Conservation (phyloP, 2,329 filamentous ascomycete genomes). For the Paecilomyces sp. region DNA sequence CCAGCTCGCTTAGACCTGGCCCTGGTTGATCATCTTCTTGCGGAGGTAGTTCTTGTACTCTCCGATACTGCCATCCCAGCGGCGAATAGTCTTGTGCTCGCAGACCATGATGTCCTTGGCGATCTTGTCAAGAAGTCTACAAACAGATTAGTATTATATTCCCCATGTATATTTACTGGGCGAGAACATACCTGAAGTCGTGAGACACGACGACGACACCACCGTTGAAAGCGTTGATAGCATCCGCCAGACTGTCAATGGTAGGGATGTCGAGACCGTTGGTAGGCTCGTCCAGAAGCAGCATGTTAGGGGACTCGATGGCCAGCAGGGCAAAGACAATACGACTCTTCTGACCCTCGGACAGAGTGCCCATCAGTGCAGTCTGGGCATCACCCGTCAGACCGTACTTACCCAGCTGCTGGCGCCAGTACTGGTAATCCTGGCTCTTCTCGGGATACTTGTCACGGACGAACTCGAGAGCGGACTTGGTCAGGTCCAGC, state of each 20-base stretch:
- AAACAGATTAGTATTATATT: conserved; percentile 9
- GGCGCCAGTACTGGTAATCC: conserved; percentile 99
- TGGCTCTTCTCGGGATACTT: conserved; percentile 85
- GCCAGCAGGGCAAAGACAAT: conserved; percentile 96
- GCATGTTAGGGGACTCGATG: conserved; percentile 95
- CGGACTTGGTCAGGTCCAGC: conserved; percentile 95
- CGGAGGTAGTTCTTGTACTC: conserved; percentile 98
- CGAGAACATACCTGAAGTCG: conserved; percentile 78
- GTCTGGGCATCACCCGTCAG: conserved; percentile 91
- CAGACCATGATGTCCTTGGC: conserved; percentile 99
- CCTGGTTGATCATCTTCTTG: conserved; percentile 94
- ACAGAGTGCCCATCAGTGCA: conserved; percentile 93
- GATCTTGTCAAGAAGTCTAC: conserved; percentile 94
- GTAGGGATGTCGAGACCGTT: conserved; percentile 99
- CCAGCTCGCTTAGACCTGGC: conserved; percentile 61
- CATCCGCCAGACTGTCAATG: conserved; percentile 94
- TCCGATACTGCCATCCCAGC: conserved; percentile 83
- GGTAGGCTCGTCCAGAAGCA: conserved; percentile 95
- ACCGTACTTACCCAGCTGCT: conserved; percentile 92
- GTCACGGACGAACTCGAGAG: conserved; percentile 94
- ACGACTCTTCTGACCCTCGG: conserved; percentile 94
- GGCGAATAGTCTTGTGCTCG: conserved; percentile 88
- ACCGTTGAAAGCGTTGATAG: conserved; percentile 91
- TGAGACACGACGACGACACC: conserved; percentile 97
- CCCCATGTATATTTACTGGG: background rate